Base-by-base conservation (phyloP, 2,329 filamentous ascomycete species). In the Ophioceras dolichostomum region DNA sequence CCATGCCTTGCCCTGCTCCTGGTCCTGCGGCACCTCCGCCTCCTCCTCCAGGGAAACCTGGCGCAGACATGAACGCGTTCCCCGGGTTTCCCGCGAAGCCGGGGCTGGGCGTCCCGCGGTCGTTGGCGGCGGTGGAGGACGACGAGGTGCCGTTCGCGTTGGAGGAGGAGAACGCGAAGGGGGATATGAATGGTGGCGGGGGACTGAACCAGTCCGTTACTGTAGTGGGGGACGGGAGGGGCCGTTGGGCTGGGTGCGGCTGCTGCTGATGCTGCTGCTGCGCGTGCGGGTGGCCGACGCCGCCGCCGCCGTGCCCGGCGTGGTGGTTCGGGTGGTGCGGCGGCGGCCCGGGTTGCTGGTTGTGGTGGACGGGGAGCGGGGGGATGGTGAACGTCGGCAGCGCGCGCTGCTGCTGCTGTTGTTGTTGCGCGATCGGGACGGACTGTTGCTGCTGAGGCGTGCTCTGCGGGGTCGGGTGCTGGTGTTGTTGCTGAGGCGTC, bases 181-280 rank as follows among this genome's bases (percentile, higher is more conserved):
- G 68, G 2, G 68, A 66, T 35, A 73, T 66, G 44, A 73, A 68
- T 0, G 65, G 67, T 1, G 67, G 57, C 7, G 67, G 66, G 0
- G 67, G 65, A 10, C 60, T 64, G 53, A 70, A 73, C 71, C 71
- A 76, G 41, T 64, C 58, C 5, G 59, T 58, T 4, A 61, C 51
- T 6, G 56, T 57, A 1, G 59, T 56, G 3, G 59, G 44, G 3
- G 57, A 58, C 17, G 69, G 59, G 2, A 68, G 49, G 4, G 63
- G 64, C 29, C 65, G 60, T 40, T 62, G 64, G 17, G 57, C 59
- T 14, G 49, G 48, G 5, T 49, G 46, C 4, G 52, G 53, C 12
- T 52, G 50, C 6, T 54, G 51, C 4, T 43, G 40, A 20, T 39
- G 38, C n/a, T 39, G 44, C 7, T 42, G 43, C 2, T 32, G 30